Percentiles rank a stretch among this genome's conserved stretches.
These are phyloP conservation scores for Macrocybe sp. DNA, from an alignment of 1,284 basidiomycete species.

Conservation along the genomic window DNA sequence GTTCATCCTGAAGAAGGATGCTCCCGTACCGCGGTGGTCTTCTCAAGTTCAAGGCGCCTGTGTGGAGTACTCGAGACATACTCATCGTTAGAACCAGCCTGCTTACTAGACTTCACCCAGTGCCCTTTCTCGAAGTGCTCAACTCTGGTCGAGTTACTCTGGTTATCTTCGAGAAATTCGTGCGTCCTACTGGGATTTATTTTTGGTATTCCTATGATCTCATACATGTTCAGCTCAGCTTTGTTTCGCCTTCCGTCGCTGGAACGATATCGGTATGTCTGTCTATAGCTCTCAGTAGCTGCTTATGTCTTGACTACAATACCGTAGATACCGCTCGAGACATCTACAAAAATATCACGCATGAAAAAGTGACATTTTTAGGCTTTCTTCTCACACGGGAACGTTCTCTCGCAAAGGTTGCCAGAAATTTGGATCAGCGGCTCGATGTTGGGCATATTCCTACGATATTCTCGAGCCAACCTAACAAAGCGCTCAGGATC, in stretches of 20 bases:
- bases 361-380: slow-evolving; percentile 50
- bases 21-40: slow-evolving; percentile 9
- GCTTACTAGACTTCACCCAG: slow-evolving; percentile 27
- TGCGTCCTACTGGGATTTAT: slow-evolving; percentile 27
- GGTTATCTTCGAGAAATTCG: slow-evolving; percentile 75
- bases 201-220: slow-evolving; percentile 3
- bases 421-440: slow-evolving; percentile 16
- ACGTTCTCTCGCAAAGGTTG: slow-evolving; percentile 20
- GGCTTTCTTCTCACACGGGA: slow-evolving; percentile 43
- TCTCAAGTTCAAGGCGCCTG: slow-evolving; percentile 37
- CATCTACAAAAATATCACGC: slow-evolving; percentile 59
- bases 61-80: slow-evolving; percentile 44
- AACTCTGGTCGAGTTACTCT: slow-evolving; percentile 80
- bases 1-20: slow-evolving; percentile 25
- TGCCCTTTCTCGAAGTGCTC: slow-evolving; percentile 68
- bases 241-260: slow-evolving; percentile 65
- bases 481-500: too few relatives aligned
- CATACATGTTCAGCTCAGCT: slow-evolving; percentile 49
- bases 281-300: slow-evolving; percentile 6
- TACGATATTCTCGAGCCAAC: too few relatives aligned
- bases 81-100: not conserved
- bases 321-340: slow-evolving; percentile 58
- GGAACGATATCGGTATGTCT: slow-evolving; percentile 62
- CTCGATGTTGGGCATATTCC: slow-evolving; percentile 10
- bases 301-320: slow-evolving; percentile 1